A percentile compares a stretch with the other conserved stretches of the same genome.
phyloP scores from a whole-genome alignment of 805 yeast genomes.

The Spathaspora sp. region DNA sequence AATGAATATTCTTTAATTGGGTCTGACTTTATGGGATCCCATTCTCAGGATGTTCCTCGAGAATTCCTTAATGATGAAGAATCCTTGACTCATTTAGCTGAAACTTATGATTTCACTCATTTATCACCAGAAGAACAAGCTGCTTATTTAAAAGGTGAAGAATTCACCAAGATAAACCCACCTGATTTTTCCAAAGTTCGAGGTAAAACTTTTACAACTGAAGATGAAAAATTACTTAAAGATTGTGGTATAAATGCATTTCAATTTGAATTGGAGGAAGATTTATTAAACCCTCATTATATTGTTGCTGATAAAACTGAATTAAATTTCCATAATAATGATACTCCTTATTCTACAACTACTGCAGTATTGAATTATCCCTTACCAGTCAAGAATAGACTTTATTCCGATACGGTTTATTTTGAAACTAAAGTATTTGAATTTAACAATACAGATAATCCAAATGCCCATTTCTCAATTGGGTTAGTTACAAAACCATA shows the following conservation, averaged over 20 bases:
- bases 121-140: slow-evolving; percentile 41
- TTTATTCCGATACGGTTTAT: slow-evolving; percentile 45
- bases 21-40: slow-evolving; percentile 11
- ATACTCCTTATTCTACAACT: slow-evolving; percentile 35
- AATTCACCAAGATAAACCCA: slow-evolving; percentile 27
- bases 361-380: slow-evolving; percentile 38
- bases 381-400: slow-evolving; percentile 33
- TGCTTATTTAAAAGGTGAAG: slow-evolving; percentile 32
- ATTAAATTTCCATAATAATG: slow-evolving; percentile 32
- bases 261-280: slow-evolving; percentile 35
- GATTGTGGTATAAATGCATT: slow-evolving; percentile 39
- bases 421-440: slow-evolving; percentile 53
- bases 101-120: slow-evolving; percentile 31
- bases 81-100: slow-evolving; percentile 28
- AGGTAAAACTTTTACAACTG: slow-evolving; percentile 29
- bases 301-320: slow-evolving; percentile 40
- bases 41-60: slow-evolving; percentile 23
- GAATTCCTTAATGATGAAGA: slow-evolving; percentile 42
- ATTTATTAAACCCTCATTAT: slow-evolving; percentile 27
- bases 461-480: slow-evolving; percentile 53
- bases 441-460: slow-evolving; percentile 14
- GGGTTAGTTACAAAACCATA: slow-evolving; percentile 73
- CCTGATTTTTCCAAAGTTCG: slow-evolving; percentile 27
- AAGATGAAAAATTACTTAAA: slow-evolving; percentile 25
- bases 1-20: slow-evolving; percentile 12